phyloP scores from a whole-genome alignment of 306 rosid species.

The Prunus campanulata region DNA sequence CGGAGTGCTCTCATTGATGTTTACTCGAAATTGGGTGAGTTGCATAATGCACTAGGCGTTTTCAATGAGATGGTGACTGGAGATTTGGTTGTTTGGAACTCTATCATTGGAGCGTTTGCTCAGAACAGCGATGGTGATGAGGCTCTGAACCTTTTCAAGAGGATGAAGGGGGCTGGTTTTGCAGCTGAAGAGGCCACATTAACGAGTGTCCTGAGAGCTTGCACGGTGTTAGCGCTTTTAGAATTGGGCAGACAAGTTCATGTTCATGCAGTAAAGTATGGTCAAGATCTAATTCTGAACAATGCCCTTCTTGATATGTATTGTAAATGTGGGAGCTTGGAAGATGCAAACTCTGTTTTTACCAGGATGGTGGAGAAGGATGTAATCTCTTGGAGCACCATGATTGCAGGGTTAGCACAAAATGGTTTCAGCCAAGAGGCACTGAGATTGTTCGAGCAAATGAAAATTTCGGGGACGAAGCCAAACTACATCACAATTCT shows the following conservation, averaged over 20 bases:
- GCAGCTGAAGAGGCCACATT: conserved; percentile 58
- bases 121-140: conserved; percentile 81
- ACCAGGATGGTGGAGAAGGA: conserved; percentile 61
- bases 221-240: conserved; percentile 59
- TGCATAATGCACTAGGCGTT: conserved; percentile 45
- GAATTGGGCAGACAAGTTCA: conserved; percentile 83
- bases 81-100: conserved; percentile 82
- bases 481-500: conserved; percentile 77
- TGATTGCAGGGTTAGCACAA: conserved; percentile 88
- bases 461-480: conserved; percentile 58
- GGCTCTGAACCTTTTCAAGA: conserved; percentile 61
- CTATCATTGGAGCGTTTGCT: conserved; percentile 79
- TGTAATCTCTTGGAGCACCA: conserved; percentile 91
- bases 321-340: conserved; percentile 82
- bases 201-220: conserved; percentile 82
- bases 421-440: conserved; percentile 83
- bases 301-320: conserved; percentile 90
- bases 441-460: conserved; percentile 56
- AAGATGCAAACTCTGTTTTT: conserved; percentile 66
- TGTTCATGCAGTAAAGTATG: conserved; percentile 71
- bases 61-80: conserved; percentile 67
- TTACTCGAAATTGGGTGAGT: conserved; percentile 72
- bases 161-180: conserved; percentile 65
- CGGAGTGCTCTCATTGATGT: conserved; percentile 71
- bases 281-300: conserved; percentile 69